Evolutionary conservation across 495 filamentous ascomycete genomes (phyloP).

Genomic region (Neurospora pannonica): DNA sequence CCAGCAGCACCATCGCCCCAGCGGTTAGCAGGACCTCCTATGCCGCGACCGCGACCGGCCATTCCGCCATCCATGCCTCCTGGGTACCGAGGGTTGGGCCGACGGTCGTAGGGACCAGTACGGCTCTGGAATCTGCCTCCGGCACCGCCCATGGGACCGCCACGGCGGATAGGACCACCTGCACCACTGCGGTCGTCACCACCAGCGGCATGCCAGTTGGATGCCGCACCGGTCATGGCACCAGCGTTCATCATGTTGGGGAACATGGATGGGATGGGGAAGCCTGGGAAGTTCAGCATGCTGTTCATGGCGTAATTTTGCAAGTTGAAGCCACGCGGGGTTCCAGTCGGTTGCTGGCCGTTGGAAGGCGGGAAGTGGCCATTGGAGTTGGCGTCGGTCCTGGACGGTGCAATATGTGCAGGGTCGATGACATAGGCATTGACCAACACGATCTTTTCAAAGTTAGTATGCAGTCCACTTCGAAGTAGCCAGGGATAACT

Average conservation of each 20-base stretch:
- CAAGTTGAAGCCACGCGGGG: conserved; percentile 85
- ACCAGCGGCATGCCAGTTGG: conserved; percentile 34
- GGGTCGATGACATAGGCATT: conserved; percentile 93
- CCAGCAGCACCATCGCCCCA: conserved; percentile 58
- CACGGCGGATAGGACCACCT: conserved; percentile 39
- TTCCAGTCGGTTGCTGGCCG: conserved; percentile 66
- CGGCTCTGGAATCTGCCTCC: conserved; percentile 36
- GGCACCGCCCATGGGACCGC: conserved; percentile 28
- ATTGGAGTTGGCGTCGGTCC: conserved; percentile 94
- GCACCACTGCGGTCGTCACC: conserved; percentile 32
- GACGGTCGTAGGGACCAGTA: conserved; percentile 40
- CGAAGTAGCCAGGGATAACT: conserved; percentile 19
- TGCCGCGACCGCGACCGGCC: conserved; percentile 31
- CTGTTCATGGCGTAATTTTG: conserved; percentile 47
- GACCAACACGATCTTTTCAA: conserved; percentile 63
- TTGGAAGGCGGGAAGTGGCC: conserved; percentile 81
- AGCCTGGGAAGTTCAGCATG: conserved; percentile 47
- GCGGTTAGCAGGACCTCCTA: conserved; percentile 43
- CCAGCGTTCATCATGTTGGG: conserved; percentile 49
- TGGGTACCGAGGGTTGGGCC: conserved; percentile 32
- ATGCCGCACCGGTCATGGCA: conserved; percentile 28
- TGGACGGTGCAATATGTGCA: conserved; percentile 80
- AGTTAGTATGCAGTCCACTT: neutral
- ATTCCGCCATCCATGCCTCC: conserved; percentile 18
- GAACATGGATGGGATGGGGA: conserved; percentile 40